Evolutionary conservation across 2,329 filamentous ascomycete species (phyloP).

Genomic region (Hypoxylon sp.): DNA sequence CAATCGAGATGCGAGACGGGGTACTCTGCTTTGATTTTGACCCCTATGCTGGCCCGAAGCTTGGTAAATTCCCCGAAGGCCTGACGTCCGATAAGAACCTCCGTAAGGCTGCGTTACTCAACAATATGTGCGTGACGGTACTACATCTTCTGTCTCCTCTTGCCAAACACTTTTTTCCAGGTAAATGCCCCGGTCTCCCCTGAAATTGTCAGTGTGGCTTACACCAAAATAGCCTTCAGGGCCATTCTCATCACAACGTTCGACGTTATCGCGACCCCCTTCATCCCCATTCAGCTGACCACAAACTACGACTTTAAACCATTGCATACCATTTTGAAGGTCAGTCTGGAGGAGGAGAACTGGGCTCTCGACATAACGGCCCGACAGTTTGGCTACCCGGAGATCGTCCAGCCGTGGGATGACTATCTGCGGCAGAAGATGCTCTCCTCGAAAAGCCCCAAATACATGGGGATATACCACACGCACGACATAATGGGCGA

Average conservation of each 20-base stretch:
- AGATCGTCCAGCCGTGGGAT: slow-evolving; percentile 5
- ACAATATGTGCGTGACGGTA: slow-evolving; percentile 7
- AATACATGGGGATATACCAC: not conserved
- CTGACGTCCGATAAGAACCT: not conserved
- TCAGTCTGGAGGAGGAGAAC: slow-evolving; percentile 1
- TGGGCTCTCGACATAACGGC: slow-evolving; percentile 33
- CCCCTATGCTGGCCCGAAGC: not conserved
- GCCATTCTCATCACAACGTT: not conserved
- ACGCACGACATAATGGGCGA: not conserved
- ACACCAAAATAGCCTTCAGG: slow-evolving; percentile 1
- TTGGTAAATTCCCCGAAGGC: slow-evolving; percentile 8
- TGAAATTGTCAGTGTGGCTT: not conserved
- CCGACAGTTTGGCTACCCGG: slow-evolving; percentile 28
- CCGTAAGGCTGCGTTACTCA: slow-evolving; percentile 7
- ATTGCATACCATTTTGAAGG: slow-evolving; percentile 8
- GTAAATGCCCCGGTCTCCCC: slow-evolving; percentile 5
- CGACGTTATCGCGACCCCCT: not conserved
- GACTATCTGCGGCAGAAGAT: slow-evolving; percentile 6
- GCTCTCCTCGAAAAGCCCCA: too few species aligned
- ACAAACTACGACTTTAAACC: not conserved
- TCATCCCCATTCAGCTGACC: not conserved
- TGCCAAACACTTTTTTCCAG: slow-evolving; percentile 12
- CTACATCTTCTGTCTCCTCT: slow-evolving; percentile 2
- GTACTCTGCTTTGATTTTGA: slow-evolving; percentile 1
- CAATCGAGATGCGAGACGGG: not conserved